Conservation (phyloP, 1,284 basidiomycete species). For the Boletus mariae region DNA sequence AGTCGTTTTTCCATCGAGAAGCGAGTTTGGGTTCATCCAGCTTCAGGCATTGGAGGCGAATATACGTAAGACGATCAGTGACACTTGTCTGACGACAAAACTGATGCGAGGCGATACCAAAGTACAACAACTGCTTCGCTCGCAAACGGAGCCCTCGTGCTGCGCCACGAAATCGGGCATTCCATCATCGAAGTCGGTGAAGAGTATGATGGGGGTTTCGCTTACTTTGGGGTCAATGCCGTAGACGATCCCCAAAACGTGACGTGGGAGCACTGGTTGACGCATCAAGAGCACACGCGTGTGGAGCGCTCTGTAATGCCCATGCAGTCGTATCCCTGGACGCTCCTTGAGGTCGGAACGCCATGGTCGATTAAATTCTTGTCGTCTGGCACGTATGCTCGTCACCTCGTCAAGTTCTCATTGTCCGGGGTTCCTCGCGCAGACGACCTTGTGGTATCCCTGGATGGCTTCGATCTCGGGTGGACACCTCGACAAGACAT, state of each 20-base stretch:
- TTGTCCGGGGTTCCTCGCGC: constrained; percentile 68
- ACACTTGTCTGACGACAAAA: not conserved
- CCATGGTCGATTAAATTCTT: constrained; percentile 59
- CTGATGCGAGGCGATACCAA: constrained; percentile 26
- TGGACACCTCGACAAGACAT: constrained; percentile 58
- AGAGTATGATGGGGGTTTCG: constrained; percentile 81
- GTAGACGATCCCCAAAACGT: constrained; percentile 44
- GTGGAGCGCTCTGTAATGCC: constrained; percentile 75
- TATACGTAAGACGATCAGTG: constrained; percentile 60
- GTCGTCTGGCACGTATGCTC: constrained; percentile 64
- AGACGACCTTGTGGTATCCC: constrained; percentile 52
- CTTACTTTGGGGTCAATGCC: constrained; percentile 74
- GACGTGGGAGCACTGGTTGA: constrained; percentile 74
- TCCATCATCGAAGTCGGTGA: constrained; percentile 78
- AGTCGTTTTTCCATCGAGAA: constrained; percentile 14
- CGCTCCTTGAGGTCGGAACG: constrained; percentile 56
- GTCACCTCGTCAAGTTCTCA: constrained; percentile 69
- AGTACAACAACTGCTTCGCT: constrained; percentile 78
- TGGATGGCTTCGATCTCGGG: constrained; percentile 58
- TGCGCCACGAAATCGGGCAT: constrained; percentile 82
- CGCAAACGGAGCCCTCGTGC: constrained; percentile 74
- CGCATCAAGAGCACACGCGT: constrained; percentile 38
- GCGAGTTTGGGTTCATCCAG: not conserved
- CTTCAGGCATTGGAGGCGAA: constrained; percentile 69
- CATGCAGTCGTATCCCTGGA: constrained; percentile 74